Percentiles rank a stretch among this genome's conserved stretches.
Conservation (phyloP, 2,329 filamentous ascomycete species). For the Coccinonectria pachysandricola region DNA sequence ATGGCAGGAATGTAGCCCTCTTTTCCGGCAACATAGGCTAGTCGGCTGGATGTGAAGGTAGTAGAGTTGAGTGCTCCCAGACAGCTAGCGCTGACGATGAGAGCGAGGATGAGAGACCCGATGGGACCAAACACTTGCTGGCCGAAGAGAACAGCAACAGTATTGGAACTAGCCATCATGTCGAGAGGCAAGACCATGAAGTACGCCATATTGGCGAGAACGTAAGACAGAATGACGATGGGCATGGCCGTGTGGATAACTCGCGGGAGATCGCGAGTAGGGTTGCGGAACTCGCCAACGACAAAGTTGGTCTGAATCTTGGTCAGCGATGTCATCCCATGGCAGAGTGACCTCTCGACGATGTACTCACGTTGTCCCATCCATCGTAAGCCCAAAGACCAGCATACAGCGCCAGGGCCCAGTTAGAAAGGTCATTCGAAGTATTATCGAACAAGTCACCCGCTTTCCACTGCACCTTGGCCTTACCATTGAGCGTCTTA, state of each 20-base stretch:
- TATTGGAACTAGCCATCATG: conserved; percentile 79
- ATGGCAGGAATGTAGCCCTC: conserved; percentile 83
- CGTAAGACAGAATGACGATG: conserved; percentile 79
- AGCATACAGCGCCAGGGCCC: conserved; percentile 90
- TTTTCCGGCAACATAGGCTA: conserved; percentile 89
- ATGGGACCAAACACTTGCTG: conserved; percentile 76
- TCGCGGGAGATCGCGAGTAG: conserved; percentile 76
- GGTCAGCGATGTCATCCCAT: background rate
- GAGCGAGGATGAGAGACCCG: conserved; percentile 73
- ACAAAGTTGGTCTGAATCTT: conserved; percentile 80
- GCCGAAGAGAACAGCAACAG: conserved; percentile 91
- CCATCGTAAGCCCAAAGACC: conserved; percentile 97
- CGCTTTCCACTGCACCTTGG: conserved; percentile 78
- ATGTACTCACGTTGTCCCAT: conserved; percentile 90
- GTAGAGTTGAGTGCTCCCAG: conserved; percentile 92
- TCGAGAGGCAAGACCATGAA: conserved; percentile 81
- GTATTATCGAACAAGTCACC: conserved; percentile 84
- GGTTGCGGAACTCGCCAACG: conserved; percentile 91
- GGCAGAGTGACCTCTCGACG: background rate
- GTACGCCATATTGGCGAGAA: conserved; percentile 87
- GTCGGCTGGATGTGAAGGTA: conserved; percentile 82
- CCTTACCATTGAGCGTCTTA: conserved; percentile 62
- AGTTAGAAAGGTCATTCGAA: conserved; percentile 66
- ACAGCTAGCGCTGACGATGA: conserved; percentile 84
- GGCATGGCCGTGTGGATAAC: conserved; percentile 97